Evolutionary conservation across 306 rosid genomes (phyloP).

Genomic region (Cyclanthera cordifolia): DNA sequence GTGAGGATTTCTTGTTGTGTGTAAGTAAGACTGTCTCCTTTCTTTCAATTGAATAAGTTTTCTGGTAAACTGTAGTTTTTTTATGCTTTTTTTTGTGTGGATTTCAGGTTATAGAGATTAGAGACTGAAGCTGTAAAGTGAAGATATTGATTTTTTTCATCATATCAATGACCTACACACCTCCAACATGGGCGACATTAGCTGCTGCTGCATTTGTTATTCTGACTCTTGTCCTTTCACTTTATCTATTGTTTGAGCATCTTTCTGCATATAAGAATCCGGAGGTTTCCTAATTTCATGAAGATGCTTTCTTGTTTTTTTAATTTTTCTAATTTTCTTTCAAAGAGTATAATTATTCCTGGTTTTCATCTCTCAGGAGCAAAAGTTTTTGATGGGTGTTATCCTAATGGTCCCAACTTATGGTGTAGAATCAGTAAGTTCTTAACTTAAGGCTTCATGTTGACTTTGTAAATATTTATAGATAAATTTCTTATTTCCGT

Average conservation of each 20-base stretch:
- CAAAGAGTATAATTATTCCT: background rate
- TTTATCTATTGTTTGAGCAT: slow-evolving; percentile 75
- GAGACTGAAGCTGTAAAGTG: slow-evolving; percentile 1
- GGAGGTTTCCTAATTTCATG: slow-evolving; percentile 33
- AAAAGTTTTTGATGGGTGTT: slow-evolving; percentile 85
- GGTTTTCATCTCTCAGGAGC: slow-evolving; percentile 41
- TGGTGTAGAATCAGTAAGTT: slow-evolving; percentile 89
- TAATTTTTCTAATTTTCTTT: background rate
- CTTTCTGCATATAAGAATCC: slow-evolving; percentile 96
- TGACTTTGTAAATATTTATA: background rate
- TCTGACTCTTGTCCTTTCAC: slow-evolving; percentile 53
- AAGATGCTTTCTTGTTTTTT: slow-evolving; percentile 1
- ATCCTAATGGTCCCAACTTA: slow-evolving; percentile 94
- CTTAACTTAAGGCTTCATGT: background rate
- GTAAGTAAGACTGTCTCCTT: background rate
- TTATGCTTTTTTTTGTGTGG: background rate
- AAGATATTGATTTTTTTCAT: slow-evolving; percentile 7
- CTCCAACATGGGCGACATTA: slow-evolving; percentile 81
- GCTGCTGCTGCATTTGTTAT: slow-evolving; percentile 52
- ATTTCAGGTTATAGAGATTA: background rate
- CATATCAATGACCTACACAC: slow-evolving; percentile 28
- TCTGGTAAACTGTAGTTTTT: background rate
- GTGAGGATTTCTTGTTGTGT: background rate
- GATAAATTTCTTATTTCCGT: background rate
- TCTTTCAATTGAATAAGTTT: background rate